These are phyloP conservation scores for Agaricus sinodeliciosus DNA, from an alignment of 768 basidiomycete species.

Conservation along the genomic window DNA sequence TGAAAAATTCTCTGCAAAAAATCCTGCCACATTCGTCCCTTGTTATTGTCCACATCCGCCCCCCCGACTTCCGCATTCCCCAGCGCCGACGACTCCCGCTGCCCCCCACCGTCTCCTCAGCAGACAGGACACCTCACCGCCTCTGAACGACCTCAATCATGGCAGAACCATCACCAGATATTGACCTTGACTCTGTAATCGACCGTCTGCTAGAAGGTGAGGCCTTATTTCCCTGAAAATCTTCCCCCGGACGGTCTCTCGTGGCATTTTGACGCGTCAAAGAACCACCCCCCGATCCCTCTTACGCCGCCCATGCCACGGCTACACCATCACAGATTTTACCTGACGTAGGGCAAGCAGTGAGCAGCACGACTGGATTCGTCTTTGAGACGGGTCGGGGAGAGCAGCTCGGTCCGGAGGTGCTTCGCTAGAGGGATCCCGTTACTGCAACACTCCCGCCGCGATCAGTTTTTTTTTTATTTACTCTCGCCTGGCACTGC, in stretches of 20 bases:
- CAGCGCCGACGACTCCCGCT: slow-evolving; percentile 10
- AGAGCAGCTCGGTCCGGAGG: neutral
- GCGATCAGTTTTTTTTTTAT: neutral
- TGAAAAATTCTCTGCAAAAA: slow-evolving; percentile 8
- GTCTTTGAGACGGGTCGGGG: too few relatives aligned
- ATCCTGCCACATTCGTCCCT: slow-evolving; percentile 9
- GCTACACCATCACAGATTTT: neutral
- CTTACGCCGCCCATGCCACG: neutral
- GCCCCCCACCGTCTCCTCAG: slow-evolving; percentile 10
- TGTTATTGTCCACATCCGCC: neutral
- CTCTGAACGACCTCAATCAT: slow-evolving; percentile 29
- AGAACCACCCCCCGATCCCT: neutral
- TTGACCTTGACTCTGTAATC: slow-evolving; percentile 99
- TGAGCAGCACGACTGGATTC: too few relatives aligned
- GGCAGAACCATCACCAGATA: slow-evolving; percentile 83
- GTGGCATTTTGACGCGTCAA: slow-evolving; percentile 6
- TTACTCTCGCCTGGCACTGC: neutral
- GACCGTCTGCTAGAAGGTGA: slow-evolving; percentile 96
- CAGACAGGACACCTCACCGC: slow-evolving; percentile 12
- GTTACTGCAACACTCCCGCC: neutral
- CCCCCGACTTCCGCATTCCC: neutral
- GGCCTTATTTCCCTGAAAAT: slow-evolving; percentile 1
- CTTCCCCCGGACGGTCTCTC: neutral
- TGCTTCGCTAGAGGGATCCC: neutral
- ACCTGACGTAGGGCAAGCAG: neutral